These are phyloP conservation scores for Aspergillus nidulans DNA, from an alignment of 495 filamentous ascomycete genomes.

Conservation along the genomic window DNA sequence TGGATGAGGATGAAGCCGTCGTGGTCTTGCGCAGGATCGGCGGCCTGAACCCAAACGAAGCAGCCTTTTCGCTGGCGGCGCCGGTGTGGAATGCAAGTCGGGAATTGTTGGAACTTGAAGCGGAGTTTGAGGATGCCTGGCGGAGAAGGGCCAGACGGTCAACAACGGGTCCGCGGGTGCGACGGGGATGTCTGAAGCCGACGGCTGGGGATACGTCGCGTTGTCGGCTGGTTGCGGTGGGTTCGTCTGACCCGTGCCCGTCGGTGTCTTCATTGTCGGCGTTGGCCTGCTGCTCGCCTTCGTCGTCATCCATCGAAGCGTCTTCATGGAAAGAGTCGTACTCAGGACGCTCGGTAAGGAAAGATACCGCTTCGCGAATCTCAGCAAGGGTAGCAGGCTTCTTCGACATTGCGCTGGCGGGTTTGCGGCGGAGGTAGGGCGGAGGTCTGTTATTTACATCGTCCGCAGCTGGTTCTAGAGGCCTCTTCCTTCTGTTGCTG, in stretches of 20 bases:
- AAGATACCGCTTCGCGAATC: slow-evolving; percentile 73
- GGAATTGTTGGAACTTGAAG: slow-evolving; percentile 36
- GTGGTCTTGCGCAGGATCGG: slow-evolving; percentile 75
- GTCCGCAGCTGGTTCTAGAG: slow-evolving; percentile 40
- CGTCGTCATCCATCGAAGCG: slow-evolving; percentile 34
- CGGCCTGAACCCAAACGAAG: slow-evolving; percentile 61
- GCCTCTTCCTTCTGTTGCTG: slow-evolving; percentile 58
- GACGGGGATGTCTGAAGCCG: slow-evolving; percentile 43
- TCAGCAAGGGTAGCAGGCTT: slow-evolving; percentile 68
- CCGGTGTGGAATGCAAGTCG: slow-evolving; percentile 61
- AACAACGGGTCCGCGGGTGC: slow-evolving; percentile 55
- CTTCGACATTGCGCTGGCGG: slow-evolving; percentile 47
- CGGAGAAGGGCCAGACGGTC: slow-evolving; percentile 81
- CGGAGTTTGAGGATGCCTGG: slow-evolving; percentile 51
- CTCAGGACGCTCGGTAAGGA: slow-evolving; percentile 72
- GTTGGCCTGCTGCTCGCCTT: slow-evolving; percentile 31
- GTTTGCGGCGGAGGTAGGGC: slow-evolving; percentile 62
- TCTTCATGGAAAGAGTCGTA: slow-evolving; percentile 48
- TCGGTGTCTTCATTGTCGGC: neutral
- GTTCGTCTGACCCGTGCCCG: slow-evolving; percentile 29
- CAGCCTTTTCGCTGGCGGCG: slow-evolving; percentile 27
- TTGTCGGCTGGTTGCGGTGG: slow-evolving; percentile 17
- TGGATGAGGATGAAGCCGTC: slow-evolving; percentile 28
- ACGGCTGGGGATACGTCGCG: slow-evolving; percentile 25
- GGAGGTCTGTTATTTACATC: slow-evolving; percentile 54